Conservation (phyloP, 2,329 filamentous ascomycete species). For the Colletotrichum salicis region DNA sequence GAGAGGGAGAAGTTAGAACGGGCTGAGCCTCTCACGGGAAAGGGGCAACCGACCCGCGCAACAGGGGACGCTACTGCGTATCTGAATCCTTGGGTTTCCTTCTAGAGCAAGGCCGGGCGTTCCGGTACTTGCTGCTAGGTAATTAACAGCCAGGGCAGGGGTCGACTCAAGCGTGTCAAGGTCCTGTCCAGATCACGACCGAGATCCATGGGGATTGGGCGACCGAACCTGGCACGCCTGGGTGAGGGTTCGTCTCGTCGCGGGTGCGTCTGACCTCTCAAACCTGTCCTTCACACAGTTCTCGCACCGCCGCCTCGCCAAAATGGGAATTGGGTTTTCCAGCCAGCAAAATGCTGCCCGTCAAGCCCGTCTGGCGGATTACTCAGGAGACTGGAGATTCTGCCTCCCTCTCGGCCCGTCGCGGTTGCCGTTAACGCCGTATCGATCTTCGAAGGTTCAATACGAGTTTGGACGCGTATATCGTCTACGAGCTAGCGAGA, state of each 20-base stretch:
- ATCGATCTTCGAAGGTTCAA: not conserved
- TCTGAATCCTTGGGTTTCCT: not conserved
- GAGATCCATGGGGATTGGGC: not conserved
- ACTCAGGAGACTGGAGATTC: not conserved
- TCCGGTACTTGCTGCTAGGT: conserved; percentile 16
- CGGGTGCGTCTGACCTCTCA: conserved; percentile 19
- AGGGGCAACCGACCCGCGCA: not conserved
- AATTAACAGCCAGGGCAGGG: not conserved
- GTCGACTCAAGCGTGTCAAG: not conserved
- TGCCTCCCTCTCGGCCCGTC: not conserved
- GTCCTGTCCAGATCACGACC: not conserved
- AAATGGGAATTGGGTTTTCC: not conserved
- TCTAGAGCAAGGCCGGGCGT: conserved; percentile 12
- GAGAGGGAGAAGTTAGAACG: not conserved
- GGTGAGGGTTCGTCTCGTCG: conserved; percentile 30
- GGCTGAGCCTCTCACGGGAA: not conserved
- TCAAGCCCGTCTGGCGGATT: not conserved
- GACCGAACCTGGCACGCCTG: not conserved
- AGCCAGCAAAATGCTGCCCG: not conserved
- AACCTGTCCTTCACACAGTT: not conserved
- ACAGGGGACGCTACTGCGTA: not conserved
- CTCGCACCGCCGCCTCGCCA: not conserved
- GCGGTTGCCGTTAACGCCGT: not conserved
- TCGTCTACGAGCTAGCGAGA: not conserved
- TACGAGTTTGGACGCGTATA: not conserved